Conservation (phyloP, 2,329 filamentous ascomycete species). For the Westerdykella ornata region DNA sequence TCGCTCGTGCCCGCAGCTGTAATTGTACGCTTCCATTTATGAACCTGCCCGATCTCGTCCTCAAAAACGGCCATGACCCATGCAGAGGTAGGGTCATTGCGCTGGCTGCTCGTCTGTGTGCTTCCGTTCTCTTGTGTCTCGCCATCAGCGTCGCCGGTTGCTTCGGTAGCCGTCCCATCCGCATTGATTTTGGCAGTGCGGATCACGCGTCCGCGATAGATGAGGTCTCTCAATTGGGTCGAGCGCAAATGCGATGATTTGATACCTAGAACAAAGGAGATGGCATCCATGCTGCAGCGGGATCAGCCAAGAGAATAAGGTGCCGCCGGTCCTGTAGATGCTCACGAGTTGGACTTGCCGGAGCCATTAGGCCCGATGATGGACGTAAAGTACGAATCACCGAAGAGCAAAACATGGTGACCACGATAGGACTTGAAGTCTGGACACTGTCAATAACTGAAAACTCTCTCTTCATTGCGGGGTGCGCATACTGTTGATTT, state of each 20-base stretch:
- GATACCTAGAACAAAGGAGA: constrained; percentile 96
- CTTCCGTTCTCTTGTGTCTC: constrained; percentile 47
- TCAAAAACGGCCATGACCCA: constrained; percentile 99
- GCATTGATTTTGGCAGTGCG: constrained; percentile 89
- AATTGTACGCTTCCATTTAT: constrained; percentile 93
- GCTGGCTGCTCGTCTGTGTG: constrained; percentile 57
- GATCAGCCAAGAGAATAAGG: not conserved
- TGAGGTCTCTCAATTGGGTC: constrained; percentile 83
- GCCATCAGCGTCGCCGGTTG: constrained; percentile 30
- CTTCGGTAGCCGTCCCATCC: constrained; percentile 65
- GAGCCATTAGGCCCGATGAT: constrained; percentile 99
- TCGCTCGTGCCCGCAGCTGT: constrained; percentile 83
- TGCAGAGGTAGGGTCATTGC: constrained; percentile 79
- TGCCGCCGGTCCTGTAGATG: constrained; percentile 17
- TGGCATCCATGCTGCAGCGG: constrained; percentile 80
- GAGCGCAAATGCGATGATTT: constrained; percentile 98
- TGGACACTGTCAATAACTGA: constrained; percentile 30
- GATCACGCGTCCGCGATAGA: constrained; percentile 91
- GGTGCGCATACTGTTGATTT: constrained; percentile 71
- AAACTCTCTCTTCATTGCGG: no score
- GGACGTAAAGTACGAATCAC: constrained; percentile 97
- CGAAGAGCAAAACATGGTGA: constrained; percentile 87
- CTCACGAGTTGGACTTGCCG: constrained; percentile 94
- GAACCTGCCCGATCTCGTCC: constrained; percentile 90
- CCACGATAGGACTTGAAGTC: constrained; percentile 99